These are phyloP conservation scores for Juglanconis sp. DNA, from an alignment of 2,329 filamentous ascomycete genomes.

Conservation along the genomic window DNA sequence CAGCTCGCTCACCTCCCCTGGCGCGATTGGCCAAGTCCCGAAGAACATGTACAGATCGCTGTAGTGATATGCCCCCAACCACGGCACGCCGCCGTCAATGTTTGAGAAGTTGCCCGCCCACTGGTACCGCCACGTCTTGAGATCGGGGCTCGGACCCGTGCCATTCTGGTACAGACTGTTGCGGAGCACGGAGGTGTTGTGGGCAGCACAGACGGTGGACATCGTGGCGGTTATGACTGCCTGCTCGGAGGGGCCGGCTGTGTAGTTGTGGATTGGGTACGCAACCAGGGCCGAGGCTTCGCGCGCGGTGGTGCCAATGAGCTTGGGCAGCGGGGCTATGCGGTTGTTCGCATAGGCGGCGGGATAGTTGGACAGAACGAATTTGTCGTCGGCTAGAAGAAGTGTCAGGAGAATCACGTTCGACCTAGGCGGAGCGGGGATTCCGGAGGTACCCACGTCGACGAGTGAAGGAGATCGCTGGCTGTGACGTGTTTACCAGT, in stretches of 20 bases:
- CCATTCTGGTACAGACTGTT: conserved; percentile 1
- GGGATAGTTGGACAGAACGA: conserved; percentile 28
- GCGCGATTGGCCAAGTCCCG: conserved; percentile 4
- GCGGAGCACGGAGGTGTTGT: conserved; percentile 11
- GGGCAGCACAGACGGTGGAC: background rate
- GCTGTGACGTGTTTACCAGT: conserved; percentile 1
- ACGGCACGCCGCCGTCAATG: conserved; percentile 3
- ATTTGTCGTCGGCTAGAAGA: conserved; percentile 23
- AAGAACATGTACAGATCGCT: conserved; percentile 13
- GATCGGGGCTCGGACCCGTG: background rate
- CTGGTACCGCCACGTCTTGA: conserved; percentile 13
- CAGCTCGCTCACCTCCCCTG: conserved; percentile 3
- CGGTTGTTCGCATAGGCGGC: conserved; percentile 18
- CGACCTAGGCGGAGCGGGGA: background rate
- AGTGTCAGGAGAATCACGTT: background rate
- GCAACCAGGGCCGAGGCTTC: conserved; percentile 5
- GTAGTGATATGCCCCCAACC: conserved; percentile 16
- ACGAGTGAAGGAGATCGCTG: conserved; percentile 3
- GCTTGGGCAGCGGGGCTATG: conserved; percentile 1
- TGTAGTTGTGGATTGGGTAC: conserved; percentile 4
- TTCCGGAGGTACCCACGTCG: conserved; percentile 20
- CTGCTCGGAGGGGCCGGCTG: conserved; percentile 8
- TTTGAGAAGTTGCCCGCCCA: conserved; percentile 17
- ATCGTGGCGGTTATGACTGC: background rate
- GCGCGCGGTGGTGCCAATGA: conserved; percentile 11